Evolutionary conservation across 371 early-diverging fungal species (phyloP), one percentile per base, ranked within the genome.

Genomic region (Mucor indicus): DNA sequence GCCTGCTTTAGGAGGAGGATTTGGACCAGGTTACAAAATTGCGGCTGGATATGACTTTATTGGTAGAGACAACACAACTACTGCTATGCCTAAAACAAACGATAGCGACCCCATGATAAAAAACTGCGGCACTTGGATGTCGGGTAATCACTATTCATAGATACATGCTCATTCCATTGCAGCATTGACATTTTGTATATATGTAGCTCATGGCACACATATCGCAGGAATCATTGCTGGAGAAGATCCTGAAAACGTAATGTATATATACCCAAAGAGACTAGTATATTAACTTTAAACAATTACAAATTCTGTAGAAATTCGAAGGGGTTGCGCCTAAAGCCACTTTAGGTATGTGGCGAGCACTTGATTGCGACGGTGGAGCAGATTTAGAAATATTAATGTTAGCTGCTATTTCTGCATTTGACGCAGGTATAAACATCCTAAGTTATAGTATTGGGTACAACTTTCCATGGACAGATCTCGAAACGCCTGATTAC

Each of bases 201-300:
- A n/a, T n/a, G n/a, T 43, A 64, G 75, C 71, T 20, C 75, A 75
- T 53, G 85, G 87, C 11, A 85, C 85, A 1, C 84, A 83, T 27
- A 82, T 85, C n/a, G 50, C 83, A 7, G 87, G 87, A 25, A 85
- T 85, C 21, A 67, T 86, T 55, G 87, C 77, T 29, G 87, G 79
- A 12, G 55, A 79, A 22, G 76, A 78, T n/a, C 42, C 25, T 11
- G 33, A 44, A 13, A 24, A 37, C 12, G 53, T 82, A 46, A 53
- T n/a, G n/a, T n/a, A n/a, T n/a, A n/a, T n/a, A n/a, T n/a, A n/a
- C n/a, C n/a, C n/a, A n/a, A n/a, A n/a, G n/a, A n/a, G n/a, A n/a
- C n/a, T n/a, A n/a, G n/a, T n/a, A n/a, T n/a, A n/a, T n/a, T n/a
- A n/a, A n/a, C n/a, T n/a, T n/a, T n/a, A n/a, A n/a, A n/a, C n/a